A percentile compares a stretch with the other conserved stretches of the same genome.
These are phyloP conservation scores for Sporothrix protearum DNA, from an alignment of 2,329 filamentous ascomycete species.

Conservation along the genomic window DNA sequence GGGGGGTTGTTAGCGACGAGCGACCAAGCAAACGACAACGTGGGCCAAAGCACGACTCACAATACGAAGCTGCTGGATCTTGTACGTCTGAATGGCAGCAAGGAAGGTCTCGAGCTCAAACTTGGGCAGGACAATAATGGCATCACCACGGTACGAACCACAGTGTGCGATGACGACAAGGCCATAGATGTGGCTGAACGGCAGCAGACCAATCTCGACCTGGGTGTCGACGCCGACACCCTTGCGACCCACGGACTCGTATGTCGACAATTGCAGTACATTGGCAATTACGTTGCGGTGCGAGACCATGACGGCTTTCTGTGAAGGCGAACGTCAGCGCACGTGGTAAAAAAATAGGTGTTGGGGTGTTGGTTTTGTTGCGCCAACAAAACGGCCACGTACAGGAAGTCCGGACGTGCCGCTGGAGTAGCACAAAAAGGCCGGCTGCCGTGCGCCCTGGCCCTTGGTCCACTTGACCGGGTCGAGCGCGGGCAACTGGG, in stretches of 20 bases:
- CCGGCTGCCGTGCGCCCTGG: conserved; percentile 56
- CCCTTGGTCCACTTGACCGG: conserved; percentile 51
- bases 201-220: conserved; percentile 60
- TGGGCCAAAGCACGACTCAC: conserved; percentile 40
- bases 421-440: conserved; percentile 67
- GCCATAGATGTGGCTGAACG: conserved; percentile 75
- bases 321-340: background rate
- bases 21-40: background rate
- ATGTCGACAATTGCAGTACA: conserved; percentile 57
- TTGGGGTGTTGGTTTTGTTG: background rate
- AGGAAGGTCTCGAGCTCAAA: conserved; percentile 67
- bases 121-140: conserved; percentile 65
- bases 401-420: conserved; percentile 68
- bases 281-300: conserved; percentile 74
- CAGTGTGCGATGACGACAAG: conserved; percentile 67
- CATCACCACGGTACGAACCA: conserved; percentile 66
- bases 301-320: conserved; percentile 77
- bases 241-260: conserved; percentile 36
- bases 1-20: no score
- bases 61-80: conserved; percentile 62
- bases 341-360: background rate
- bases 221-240: conserved; percentile 34
- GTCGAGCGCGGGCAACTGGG: conserved; percentile 44
- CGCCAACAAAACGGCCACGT: conserved; percentile 28
- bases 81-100: conserved; percentile 61